Evolutionary conservation across 352 stramenopile species (phyloP), one percentile per base, ranked within the genome.

Genomic region (Phytophthora sp.): DNA sequence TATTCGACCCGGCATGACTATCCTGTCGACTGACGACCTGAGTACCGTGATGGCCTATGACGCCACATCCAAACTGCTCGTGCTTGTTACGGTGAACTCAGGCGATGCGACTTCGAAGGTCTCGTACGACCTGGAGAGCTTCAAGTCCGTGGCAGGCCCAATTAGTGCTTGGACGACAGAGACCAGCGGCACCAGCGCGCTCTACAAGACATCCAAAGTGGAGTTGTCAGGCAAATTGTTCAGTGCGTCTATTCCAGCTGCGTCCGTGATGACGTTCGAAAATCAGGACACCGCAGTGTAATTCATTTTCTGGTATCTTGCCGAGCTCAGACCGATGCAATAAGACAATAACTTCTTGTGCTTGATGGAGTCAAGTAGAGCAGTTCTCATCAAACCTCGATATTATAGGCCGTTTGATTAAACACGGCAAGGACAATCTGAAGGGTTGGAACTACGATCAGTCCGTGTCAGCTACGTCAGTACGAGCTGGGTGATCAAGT

Each of bases 1-100:
- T 56, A 89, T 89, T 63, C 78, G 76, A 3, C 74, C 79, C 2
- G 76, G 80, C 15, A 87, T 89, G 78, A 29, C 52, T 18, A 86
- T 89, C 46, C 59, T 86, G 31, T 50, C 57, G 15, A 81, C 67
- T 16, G 46, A 70, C 47, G 71, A 73, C 31, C 3, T 70, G 45
- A 84, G 80, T 33, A 87, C 77, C 2, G 76, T 87, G 7, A 72
- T 84, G 18, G 76, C 80, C 4, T 70, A 83, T 36, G 76, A 86
- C n/a, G 33, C 46, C 12, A 24, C 36, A 21, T 54, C 52, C 7
- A 57, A 69, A 23, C 31, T 86, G 49, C 67, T 84, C 11, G 77
- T 86, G 2, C 24, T 89, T 7, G 74, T 70, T 7, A 80, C 71
- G 1, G 74, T 89, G 30, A 89, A 89, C 58, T 65, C 59, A 4